Evolutionary conservation across 495 filamentous ascomycete species (phyloP).

Genomic region (Haplographium delicatum): DNA sequence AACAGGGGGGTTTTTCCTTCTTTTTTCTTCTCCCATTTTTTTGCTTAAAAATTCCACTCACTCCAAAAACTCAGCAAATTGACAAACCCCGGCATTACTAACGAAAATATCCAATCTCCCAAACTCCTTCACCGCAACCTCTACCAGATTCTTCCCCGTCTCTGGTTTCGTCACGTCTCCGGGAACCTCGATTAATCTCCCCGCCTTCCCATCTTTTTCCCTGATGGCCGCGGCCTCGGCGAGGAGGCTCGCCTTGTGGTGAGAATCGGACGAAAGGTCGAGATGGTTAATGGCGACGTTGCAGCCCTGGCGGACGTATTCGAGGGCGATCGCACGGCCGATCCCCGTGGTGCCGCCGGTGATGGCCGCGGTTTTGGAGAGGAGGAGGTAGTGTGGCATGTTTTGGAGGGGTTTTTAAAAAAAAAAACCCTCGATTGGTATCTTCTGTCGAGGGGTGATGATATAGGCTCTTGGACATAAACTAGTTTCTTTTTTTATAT

Average conservation of each 20-base stretch:
- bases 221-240: constrained; percentile 44
- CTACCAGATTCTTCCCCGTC: constrained; percentile 54
- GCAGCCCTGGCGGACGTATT: constrained; percentile 64
- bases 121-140: constrained; percentile 52
- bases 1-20: neutral
- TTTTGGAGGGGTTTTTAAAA: neutral
- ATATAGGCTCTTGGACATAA: neutral
- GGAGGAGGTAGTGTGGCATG: constrained; percentile 42
- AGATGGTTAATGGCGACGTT: constrained; percentile 69
- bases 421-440: too few species aligned
- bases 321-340: constrained; percentile 68
- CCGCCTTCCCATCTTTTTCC: constrained; percentile 28
- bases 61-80: constrained; percentile 77
- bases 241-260: constrained; percentile 49
- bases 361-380: constrained; percentile 66
- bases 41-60: constrained; percentile 25
- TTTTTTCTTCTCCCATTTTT: neutral
- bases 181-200: constrained; percentile 49
- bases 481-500: too few species aligned
- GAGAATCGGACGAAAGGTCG: constrained; percentile 45
- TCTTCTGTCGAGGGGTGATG: neutral
- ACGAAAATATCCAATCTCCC: constrained; percentile 72
- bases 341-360: constrained; percentile 75
- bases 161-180: constrained; percentile 64
- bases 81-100: constrained; percentile 81